Conservation (phyloP, 2,329 filamentous ascomycete genomes). For the Fusarium fujikuroi region DNA sequence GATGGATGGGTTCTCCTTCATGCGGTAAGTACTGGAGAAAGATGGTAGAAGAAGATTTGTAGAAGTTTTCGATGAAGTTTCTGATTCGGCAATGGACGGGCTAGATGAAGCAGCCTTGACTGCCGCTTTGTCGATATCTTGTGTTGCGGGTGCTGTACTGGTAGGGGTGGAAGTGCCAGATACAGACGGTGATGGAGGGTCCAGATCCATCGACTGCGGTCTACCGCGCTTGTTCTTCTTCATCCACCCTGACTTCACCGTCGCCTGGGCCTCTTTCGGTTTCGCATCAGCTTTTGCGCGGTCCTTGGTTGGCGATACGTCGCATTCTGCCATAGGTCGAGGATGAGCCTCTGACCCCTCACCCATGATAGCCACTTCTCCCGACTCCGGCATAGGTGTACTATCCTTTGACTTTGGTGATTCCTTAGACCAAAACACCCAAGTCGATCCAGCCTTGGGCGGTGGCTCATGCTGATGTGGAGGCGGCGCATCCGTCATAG, state of each 20-base stretch:
- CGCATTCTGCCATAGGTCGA: slow-evolving; percentile 56
- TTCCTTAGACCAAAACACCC: slow-evolving; percentile 84
- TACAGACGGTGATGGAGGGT: slow-evolving; percentile 49
- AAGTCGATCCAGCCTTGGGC: slow-evolving; percentile 72
- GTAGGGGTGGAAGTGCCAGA: slow-evolving; percentile 41
- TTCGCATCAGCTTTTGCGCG: slow-evolving; percentile 41
- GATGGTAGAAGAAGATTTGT: slow-evolving; percentile 76
- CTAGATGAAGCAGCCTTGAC: slow-evolving; percentile 34
- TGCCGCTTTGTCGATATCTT: slow-evolving; percentile 29
- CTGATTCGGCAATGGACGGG: slow-evolving; percentile 54
- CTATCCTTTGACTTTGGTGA: slow-evolving; percentile 52
- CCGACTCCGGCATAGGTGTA: slow-evolving; percentile 53
- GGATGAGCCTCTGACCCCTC: slow-evolving; percentile 68
- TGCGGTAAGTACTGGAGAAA: slow-evolving; percentile 74
- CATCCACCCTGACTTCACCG: slow-evolving; percentile 48
- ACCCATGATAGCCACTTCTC: slow-evolving; percentile 67
- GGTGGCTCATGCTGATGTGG: slow-evolving; percentile 48
- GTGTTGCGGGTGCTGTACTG: slow-evolving; percentile 18
- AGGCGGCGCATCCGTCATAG: slow-evolving; percentile 56
- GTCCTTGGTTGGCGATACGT: slow-evolving; percentile 55
- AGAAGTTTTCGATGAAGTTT: slow-evolving; percentile 56
- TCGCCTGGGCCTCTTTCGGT: slow-evolving; percentile 47
- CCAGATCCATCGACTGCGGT: slow-evolving; percentile 60
- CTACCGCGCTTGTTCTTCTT: slow-evolving; percentile 58
- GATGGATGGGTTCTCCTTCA: slow-evolving; percentile 75